Base-by-base conservation (phyloP, 495 filamentous ascomycete species). In the Annulohypoxylon moriforme region DNA sequence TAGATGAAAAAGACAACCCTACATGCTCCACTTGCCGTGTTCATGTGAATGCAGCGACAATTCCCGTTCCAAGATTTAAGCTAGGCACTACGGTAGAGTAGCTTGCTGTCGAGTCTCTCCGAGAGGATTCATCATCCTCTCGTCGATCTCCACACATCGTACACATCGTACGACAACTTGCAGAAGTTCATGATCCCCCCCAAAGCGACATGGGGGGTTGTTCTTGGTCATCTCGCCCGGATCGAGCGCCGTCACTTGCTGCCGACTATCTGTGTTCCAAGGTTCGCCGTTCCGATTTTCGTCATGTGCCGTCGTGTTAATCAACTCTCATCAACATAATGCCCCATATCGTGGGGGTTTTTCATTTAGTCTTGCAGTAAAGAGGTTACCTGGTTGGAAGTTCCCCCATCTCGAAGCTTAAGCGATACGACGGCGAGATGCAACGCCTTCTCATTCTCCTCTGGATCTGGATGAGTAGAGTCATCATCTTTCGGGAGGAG, bases 131-230 rank as follows among this genome's bases (percentile, higher is more conserved):
- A 25, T 4, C 29, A 63, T 73, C 56, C 61, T 69, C 71, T 73
- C 50, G 55, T 67, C 85, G 90, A 93, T 78, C 89, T 89, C 4
- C 55, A 58, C 94, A 83, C 72, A 78, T 94, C 92, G 68, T 94
- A 94, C 3, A 94, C 91, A 79, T 95, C 92, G 77, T 95, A 92
- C 4, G 86, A 86, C 22, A 94, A 64, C 62, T 47, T 69, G 33
- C 57, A 61, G 61, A 67, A 46, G 57, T 73, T 69, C 71, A 63
- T 69, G 66, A 63, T 69, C 33, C 36, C 71, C 71, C 56, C 66
- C 42, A 3, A 69, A 66, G 22, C 16, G 31, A 33, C 62, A 73
- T 69, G 66, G 71, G 71, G 70, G 71, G 44, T 25, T 53, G 24
- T 29, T 34, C 50, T 66, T 73, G 66, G 71, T 67, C 66, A 69